Percentiles rank a stretch among this genome's conserved stretches.
Conservation (phyloP, 768 basidiomycete genomes). For the Lactarius sanguifluus region DNA sequence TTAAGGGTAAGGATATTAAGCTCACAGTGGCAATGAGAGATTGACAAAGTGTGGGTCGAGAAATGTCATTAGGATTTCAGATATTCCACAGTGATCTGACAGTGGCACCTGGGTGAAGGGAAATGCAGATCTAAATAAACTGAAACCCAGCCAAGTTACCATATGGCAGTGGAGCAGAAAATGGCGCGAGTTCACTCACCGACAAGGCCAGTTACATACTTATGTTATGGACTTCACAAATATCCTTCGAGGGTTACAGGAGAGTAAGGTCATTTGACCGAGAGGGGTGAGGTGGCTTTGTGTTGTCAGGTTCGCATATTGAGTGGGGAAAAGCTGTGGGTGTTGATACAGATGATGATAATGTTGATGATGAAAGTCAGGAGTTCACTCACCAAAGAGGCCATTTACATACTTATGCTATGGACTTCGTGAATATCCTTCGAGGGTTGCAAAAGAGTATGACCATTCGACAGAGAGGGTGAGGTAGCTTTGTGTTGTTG, state of each 20-base stretch:
- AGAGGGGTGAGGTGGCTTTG: too few relatives aligned
- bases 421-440: too few relatives aligned
- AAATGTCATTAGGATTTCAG: conserved; percentile 78
- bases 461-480: conserved; percentile 36
- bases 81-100: conserved; percentile 75
- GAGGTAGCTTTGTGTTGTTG: conserved; percentile 33
- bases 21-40: too few relatives aligned
- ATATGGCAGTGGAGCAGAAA: conserved; percentile 13
- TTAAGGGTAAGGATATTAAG: conserved; percentile 32
- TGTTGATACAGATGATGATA: too few relatives aligned
- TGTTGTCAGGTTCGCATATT: neutral
- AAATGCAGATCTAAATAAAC: conserved; percentile 15
- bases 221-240: conserved; percentile 52
- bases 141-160: conserved; percentile 5
- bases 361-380: too few relatives aligned
- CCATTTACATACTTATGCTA: too few relatives aligned
- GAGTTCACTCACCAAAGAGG: too few relatives aligned
- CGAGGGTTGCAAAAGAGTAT: neutral
- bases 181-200: conserved; percentile 47
- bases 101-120: conserved; percentile 55
- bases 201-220: conserved; percentile 66
- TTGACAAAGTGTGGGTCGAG: conserved; percentile 38
- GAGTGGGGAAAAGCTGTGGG: too few relatives aligned
- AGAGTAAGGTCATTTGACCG: too few relatives aligned
- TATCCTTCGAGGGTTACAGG: conserved; percentile 31